Conservation (phyloP, 2,329 filamentous ascomycete species). For the Claviceps lovelessii region DNA sequence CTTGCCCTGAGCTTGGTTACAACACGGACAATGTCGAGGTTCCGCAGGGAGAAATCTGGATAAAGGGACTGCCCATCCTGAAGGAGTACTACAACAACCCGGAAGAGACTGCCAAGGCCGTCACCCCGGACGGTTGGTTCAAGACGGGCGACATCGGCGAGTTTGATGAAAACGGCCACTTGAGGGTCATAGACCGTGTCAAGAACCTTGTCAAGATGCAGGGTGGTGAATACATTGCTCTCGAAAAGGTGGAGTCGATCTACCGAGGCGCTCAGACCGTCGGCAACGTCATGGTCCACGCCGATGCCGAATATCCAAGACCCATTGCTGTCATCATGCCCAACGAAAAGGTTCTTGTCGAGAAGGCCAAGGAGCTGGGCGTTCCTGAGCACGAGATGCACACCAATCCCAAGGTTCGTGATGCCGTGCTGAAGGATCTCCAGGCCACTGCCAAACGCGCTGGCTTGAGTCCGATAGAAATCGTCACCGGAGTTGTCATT, state of each 20-base stretch:
- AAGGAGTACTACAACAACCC: constrained; percentile 72
- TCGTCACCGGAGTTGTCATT: constrained; percentile 61
- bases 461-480: constrained; percentile 57
- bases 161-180: constrained; percentile 64
- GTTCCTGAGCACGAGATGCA: constrained; percentile 56
- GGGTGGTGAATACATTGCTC: constrained; percentile 89
- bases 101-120: constrained; percentile 64
- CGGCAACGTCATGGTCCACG: constrained; percentile 77
- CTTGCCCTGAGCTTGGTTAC: constrained; percentile 82
- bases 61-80: constrained; percentile 64
- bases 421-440: constrained; percentile 51
- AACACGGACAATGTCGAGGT: constrained; percentile 50
- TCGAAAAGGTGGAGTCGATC: constrained; percentile 88
- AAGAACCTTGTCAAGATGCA: constrained; percentile 97
- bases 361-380: constrained; percentile 44
- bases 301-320: constrained; percentile 57
- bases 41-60: constrained; percentile 84
- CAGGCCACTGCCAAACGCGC: constrained; percentile 48
- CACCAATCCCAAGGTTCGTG: constrained; percentile 48
- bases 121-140: constrained; percentile 87
- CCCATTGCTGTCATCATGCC: constrained; percentile 69
- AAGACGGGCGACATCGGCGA: constrained; percentile 93
- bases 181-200: constrained; percentile 85
- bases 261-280: constrained; percentile 72
- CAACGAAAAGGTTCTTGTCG: constrained; percentile 47